These are phyloP conservation scores for Termitomyces sp. DNA, from an alignment of 768 basidiomycete genomes.

Conservation along the genomic window DNA sequence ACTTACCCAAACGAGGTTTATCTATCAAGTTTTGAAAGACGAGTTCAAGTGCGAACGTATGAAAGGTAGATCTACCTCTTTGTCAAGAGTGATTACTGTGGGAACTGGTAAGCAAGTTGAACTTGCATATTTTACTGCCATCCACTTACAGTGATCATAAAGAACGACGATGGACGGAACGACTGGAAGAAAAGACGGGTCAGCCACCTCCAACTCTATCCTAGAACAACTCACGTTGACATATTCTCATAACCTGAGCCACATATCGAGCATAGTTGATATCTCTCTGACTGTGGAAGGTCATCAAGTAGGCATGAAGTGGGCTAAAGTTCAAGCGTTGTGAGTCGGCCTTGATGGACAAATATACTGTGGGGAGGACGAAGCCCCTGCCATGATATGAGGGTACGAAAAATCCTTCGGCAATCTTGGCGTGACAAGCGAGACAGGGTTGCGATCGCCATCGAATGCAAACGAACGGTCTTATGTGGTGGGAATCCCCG, in stretches of 20 bases:
- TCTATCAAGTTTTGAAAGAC: constrained; percentile 6
- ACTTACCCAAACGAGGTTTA: constrained; percentile 23
- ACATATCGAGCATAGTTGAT: constrained; percentile 1
- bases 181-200: constrained; percentile 5
- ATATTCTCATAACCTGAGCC: constrained; percentile 13
- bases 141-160: constrained; percentile 20
- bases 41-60: background rate
- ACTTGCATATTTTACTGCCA: background rate
- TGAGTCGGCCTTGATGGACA: background rate
- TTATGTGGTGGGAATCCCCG: background rate
- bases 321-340: background rate
- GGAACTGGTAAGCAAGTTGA: background rate
- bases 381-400: background rate
- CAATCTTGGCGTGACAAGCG: background rate
- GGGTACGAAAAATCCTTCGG: background rate
- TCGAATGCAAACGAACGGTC: background rate
- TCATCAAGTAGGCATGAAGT: constrained; percentile 3
- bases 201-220: background rate
- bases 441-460: constrained; percentile 4
- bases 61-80: constrained; percentile 15
- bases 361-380: background rate
- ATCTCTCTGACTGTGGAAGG: background rate
- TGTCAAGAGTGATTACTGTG: constrained; percentile 23
- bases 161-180: constrained; percentile 16
- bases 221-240: constrained; percentile 15